Evolutionary conservation across 331 rosid species (phyloP).

Genomic region (Rhamnella rubrinervis): DNA sequence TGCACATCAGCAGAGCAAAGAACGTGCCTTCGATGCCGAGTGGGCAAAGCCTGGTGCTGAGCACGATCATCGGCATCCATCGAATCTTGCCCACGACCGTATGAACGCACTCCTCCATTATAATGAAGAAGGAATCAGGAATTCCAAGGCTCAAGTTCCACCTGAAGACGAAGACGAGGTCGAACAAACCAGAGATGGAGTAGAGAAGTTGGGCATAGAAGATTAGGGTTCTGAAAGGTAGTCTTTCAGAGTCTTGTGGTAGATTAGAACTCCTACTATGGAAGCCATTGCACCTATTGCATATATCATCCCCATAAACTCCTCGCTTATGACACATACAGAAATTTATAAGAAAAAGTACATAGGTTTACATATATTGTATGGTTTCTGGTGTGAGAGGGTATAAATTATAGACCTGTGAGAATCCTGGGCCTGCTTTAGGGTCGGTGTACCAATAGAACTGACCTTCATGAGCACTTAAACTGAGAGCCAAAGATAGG

Average conservation of each 20-base stretch:
- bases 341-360: not conserved
- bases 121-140: conserved; percentile 58
- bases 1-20: conserved; percentile 62
- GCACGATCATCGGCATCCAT: conserved; percentile 79
- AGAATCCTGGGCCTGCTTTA: conserved; percentile 78
- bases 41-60: conserved; percentile 71
- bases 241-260: conserved; percentile 72
- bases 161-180: conserved; percentile 56
- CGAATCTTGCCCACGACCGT: conserved; percentile 45
- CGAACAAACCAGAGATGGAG: conserved; percentile 57
- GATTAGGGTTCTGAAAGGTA: conserved; percentile 46
- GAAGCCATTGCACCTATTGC: conserved; percentile 74
- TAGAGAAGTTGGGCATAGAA: conserved; percentile 66
- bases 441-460: conserved; percentile 84
- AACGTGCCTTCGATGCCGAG: conserved; percentile 76
- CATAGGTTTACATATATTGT: not conserved
- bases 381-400: not conserved
- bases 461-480: conserved; percentile 70
- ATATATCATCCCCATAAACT: conserved; percentile 67
- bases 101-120: conserved; percentile 57
- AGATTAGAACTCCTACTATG: conserved; percentile 63
- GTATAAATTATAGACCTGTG: conserved; percentile 46
- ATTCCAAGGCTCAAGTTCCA: conserved; percentile 61
- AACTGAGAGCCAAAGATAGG: conserved; percentile 55
- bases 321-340: conserved; percentile 36